Evolutionary conservation across 2,329 filamentous ascomycete genomes (phyloP).

Genomic region (Colletotrichum musae): DNA sequence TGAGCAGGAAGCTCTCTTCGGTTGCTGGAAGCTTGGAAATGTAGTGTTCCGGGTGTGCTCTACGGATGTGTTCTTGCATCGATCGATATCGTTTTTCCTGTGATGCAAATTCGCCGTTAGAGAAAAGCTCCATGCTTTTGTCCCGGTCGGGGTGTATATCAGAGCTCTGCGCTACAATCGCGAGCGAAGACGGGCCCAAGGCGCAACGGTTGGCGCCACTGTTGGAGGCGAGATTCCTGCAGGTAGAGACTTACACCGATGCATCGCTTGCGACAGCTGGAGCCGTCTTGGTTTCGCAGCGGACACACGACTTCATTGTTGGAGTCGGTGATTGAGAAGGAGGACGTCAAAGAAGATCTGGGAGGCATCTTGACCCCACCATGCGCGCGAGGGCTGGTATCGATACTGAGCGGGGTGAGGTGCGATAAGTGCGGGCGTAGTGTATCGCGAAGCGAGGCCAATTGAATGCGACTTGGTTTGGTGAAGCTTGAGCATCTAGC

Average conservation of each 20-base stretch:
- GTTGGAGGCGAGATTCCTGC: constrained; percentile 17
- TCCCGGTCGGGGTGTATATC: constrained; percentile 18
- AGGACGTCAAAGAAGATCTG: constrained; percentile 87
- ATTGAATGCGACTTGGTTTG: constrained; percentile 49
- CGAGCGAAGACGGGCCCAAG: constrained; percentile 11
- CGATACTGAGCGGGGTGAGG: constrained; percentile 54
- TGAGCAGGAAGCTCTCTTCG: constrained; percentile 96
- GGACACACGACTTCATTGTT: constrained; percentile 98
- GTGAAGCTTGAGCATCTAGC: constrained; percentile 37
- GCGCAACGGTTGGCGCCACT: constrained; percentile 24
- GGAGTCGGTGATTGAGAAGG: constrained; percentile 91
- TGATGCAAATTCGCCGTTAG: constrained; percentile 44
- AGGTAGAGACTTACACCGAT: constrained; percentile 84
- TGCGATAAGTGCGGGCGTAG: constrained; percentile 45
- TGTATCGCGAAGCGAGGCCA: constrained; percentile 46
- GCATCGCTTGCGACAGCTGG: constrained; percentile 96
- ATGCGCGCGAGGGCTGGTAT: constrained; percentile 56
- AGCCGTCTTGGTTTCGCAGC: constrained; percentile 94
- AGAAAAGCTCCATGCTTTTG: constrained; percentile 40
- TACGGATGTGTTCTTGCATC: constrained; percentile 99
- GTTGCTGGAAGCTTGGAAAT: constrained; percentile 98
- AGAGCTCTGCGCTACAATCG: constrained; percentile 32
- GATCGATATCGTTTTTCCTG: constrained; percentile 97
- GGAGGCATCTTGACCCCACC: constrained; percentile 87
- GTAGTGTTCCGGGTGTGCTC: constrained; percentile 96